These are phyloP conservation scores for Penicillium canariense DNA, from an alignment of 495 filamentous ascomycete species.

Conservation along the genomic window DNA sequence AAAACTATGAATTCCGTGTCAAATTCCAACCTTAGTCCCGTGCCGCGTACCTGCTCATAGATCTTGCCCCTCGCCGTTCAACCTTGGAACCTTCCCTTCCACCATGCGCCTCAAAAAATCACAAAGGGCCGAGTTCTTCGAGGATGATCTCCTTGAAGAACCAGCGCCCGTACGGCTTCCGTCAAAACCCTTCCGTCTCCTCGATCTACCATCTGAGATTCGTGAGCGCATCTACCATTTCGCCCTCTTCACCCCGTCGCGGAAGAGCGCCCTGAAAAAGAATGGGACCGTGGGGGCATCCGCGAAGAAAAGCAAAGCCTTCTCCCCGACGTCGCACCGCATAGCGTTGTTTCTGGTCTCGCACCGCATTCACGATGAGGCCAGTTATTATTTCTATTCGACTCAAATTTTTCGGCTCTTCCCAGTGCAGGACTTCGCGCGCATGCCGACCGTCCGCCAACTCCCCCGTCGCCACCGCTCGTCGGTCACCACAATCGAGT, in stretches of 20 bases:
- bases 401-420: slow-evolving; percentile 76
- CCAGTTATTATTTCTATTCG: slow-evolving; percentile 71
- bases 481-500: slow-evolving; percentile 65
- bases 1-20: slow-evolving; percentile 15
- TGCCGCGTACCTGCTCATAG: slow-evolving; percentile 19
- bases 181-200: slow-evolving; percentile 61
- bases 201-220: slow-evolving; percentile 75
- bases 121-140: slow-evolving; percentile 15
- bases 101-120: slow-evolving; percentile 27
- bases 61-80: slow-evolving; percentile 6
- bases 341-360: slow-evolving; percentile 62
- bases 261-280: slow-evolving; percentile 24
- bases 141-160: slow-evolving; percentile 13
- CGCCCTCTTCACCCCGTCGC: slow-evolving; percentile 52
- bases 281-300: slow-evolving; percentile 66
- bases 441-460: slow-evolving; percentile 48
- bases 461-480: slow-evolving; percentile 60
- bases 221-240: slow-evolving; percentile 67
- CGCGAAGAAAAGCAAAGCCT: slow-evolving; percentile 63
- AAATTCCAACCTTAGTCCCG: slow-evolving; percentile 15
- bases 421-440: slow-evolving; percentile 66
- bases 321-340: slow-evolving; percentile 48
- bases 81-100: slow-evolving; percentile 3
- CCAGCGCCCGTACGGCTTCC: slow-evolving; percentile 4
- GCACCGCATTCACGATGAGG: slow-evolving; percentile 65